phyloP scores from a whole-genome alignment of 83 land plant species.

The Larix sibirica region DNA sequence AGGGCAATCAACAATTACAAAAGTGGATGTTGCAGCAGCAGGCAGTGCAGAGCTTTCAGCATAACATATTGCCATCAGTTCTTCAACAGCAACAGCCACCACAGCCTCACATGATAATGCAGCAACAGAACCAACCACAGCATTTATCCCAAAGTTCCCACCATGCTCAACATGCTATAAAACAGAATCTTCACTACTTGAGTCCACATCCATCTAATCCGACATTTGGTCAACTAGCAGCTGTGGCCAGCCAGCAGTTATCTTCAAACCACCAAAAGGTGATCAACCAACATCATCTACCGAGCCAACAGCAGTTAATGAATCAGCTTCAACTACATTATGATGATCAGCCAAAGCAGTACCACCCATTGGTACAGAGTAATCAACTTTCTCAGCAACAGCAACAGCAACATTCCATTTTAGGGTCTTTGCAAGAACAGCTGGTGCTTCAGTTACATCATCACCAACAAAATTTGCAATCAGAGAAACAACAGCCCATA shows the following conservation, averaged over 20 bases:
- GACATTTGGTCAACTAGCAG: not conserved
- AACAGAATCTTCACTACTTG: slow-evolving; percentile 14
- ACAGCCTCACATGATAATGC: slow-evolving; percentile 19
- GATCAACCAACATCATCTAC: slow-evolving; percentile 8
- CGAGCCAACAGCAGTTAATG: slow-evolving; percentile 18
- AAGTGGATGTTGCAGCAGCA: slow-evolving; percentile 4
- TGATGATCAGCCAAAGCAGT: slow-evolving; percentile 15
- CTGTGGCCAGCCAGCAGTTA: slow-evolving; percentile 14
- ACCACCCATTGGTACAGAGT: slow-evolving; percentile 12
- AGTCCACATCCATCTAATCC: not conserved
- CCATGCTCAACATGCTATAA: slow-evolving; percentile 15
- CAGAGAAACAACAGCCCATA: slow-evolving; percentile 6
- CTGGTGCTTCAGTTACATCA: slow-evolving; percentile 22
- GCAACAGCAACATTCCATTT: slow-evolving; percentile 12
- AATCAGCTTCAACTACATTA: slow-evolving; percentile 14
- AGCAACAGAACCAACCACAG: slow-evolving; percentile 24
- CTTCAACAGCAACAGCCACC: slow-evolving; percentile 28
- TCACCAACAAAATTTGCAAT: slow-evolving; percentile 23
- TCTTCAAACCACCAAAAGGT: not conserved
- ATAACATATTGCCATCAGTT: slow-evolving; percentile 3
- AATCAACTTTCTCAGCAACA: slow-evolving; percentile 10
- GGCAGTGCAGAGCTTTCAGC: not conserved
- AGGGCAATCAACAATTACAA: not conserved
- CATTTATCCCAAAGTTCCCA: slow-evolving; percentile 16
- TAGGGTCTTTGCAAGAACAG: slow-evolving; percentile 18